Base-by-base conservation (phyloP, 2,329 filamentous ascomycete genomes). In the Capronia coronata region DNA sequence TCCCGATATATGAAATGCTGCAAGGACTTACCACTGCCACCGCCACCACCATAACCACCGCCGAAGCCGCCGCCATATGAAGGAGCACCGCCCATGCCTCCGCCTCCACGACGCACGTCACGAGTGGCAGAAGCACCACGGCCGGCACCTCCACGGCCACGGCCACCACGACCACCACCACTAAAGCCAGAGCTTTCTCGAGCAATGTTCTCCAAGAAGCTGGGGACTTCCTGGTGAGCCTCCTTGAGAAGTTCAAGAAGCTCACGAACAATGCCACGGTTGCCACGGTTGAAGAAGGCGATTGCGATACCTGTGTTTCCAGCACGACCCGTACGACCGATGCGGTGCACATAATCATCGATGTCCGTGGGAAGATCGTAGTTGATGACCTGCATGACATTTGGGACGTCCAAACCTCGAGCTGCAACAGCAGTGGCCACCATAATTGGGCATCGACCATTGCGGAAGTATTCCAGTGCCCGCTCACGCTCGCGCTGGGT, bases 251-350 rank as follows among this genome's bases (percentile, higher is more conserved):
- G 82, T n/a, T 98, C 93, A 62, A 98, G 80, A 55, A 98, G 82
- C 63, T 97, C 93, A 61, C 93, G 86, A 58, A 97, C 93, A 61
- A 98, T 88, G 73, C 93, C 93, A 64, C 93, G 88, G 79, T 98
- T 98, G 66, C 91, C 91, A 67, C 93, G 91, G 81, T 98, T 98
- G 84, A 98, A 97, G 80, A 98, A 98, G 49, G 93, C 93, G 62
- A 93, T 98, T 4, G 93, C 87, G 61, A 95, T 84, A 84, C 93
- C 93, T 64, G 91, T 97, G 78, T 98, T 98, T 71, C 93, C 93
- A 59, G 93, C 93, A 88, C 93, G 93, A 67, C 93, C 93, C 59
- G 93, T 98, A 91, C 93, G 93, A 84, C 93, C 93, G 65, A 98
- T 98, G 70, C 93, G 87, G 73, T 98, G 93, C 51, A 98, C 93